Base-by-base conservation (phyloP, 139 green algal genomes). In the Diplosphaera chodatii region DNA sequence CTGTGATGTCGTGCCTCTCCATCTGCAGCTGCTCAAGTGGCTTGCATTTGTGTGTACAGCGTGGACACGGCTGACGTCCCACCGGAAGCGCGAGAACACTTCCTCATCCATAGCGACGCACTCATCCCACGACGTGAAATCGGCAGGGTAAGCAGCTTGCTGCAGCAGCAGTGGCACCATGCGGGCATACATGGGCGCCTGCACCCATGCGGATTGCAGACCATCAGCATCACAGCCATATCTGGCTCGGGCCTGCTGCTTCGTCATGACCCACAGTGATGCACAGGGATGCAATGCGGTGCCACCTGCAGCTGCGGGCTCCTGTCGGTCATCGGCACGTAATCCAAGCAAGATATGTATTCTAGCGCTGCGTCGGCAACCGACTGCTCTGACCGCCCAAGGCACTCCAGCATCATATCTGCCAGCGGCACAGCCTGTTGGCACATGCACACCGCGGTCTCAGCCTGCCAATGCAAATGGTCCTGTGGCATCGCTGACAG, bases 91-190 rank as follows among this genome's bases (percentile, higher is more conserved):
- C 6, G 32, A 29, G 31, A 76, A 76, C 16, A 29, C 64, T 15
- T 76, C 71, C 21, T 71, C 64, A 48, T 76, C 71, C 65, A 71
- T 66, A 15, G 70, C 41, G 2, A 76, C 40, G 22, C 64, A 71
- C 23, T 71, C 71, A 21, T 66, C 22, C 71, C 71, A 76, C 22
- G 30, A 40, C 3, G 41, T 71, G 30, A 76, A 76, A 28, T 48
- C 64, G 13, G 67, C 23, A 31, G 71, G 71, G 30, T 40, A 76
- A 25, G 62, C 40, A 16, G 67, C 67, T 30, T 71, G 71, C 6
- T 29, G 64, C 37, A 67, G 41, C 41, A 76, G 22, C 40, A 67
- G 37, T 6, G 32, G 71, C 22, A 76, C 33, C 64, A 76, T 16
- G 40, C 64, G 40, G 3, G 37, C 37, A 30, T 55, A 71, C 71